Percentiles rank a stretch among this genome's conserved stretches.
Conservation (phyloP, 768 basidiomycete species). For the Thelephora ganbajun region DNA sequence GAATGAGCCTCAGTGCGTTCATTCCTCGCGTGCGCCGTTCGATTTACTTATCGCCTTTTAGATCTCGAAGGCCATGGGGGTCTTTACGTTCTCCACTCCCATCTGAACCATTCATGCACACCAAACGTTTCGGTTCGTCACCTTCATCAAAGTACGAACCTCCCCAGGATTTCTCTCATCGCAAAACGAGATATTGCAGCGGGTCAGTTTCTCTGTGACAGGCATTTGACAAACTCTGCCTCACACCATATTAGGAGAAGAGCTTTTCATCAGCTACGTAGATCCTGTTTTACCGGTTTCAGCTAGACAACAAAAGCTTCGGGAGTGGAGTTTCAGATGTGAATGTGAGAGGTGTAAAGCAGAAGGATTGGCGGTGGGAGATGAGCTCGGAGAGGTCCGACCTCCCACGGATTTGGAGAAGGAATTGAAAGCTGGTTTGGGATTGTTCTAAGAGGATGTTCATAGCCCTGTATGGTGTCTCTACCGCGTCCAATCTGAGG, state of each 20-base stretch:
- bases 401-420: conserved; percentile 36
- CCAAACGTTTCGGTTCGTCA: conserved; percentile 75
- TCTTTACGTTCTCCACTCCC: conserved; percentile 73
- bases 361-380: conserved; percentile 23
- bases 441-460: conserved; percentile 22
- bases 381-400: conserved; percentile 9
- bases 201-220: background rate
- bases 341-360: conserved; percentile 49
- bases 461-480: too few relatives aligned
- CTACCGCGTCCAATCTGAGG: too few relatives aligned
- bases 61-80: conserved; percentile 82
- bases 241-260: conserved; percentile 35
- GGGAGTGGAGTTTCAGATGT: conserved; percentile 69
- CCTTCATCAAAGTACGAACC: conserved; percentile 50
- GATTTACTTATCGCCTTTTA: conserved; percentile 11
- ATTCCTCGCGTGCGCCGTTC: background rate
- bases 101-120: conserved; percentile 74
- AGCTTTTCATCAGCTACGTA: conserved; percentile 69
- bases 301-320: conserved; percentile 36
- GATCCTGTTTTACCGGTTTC: conserved; percentile 38
- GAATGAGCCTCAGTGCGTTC: conserved; percentile 67
- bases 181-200: conserved; percentile 44
- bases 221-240: background rate
- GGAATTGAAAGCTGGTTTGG: conserved; percentile 53
- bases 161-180: conserved; percentile 64